These are phyloP conservation scores for Pseudozyma flocculosa DNA, from an alignment of 1,284 basidiomycete species.

Conservation along the genomic window DNA sequence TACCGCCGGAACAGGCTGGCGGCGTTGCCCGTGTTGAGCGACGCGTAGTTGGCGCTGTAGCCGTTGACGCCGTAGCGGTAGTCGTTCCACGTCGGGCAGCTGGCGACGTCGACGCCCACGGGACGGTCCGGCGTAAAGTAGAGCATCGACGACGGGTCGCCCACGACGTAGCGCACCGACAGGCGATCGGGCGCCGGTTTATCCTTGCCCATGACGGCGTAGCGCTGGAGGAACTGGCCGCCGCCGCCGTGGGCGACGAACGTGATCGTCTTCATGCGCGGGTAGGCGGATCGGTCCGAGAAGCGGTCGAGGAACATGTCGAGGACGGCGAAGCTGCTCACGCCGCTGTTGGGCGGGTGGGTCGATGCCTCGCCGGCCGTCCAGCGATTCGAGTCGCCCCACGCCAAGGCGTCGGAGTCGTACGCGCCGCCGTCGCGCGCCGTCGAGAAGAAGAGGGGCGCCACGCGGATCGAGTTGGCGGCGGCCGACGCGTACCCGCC, in stretches of 20 bases:
- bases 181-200: slow-evolving; percentile 13
- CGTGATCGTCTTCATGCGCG: slow-evolving; percentile 43
- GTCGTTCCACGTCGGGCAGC: slow-evolving; percentile 33
- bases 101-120: slow-evolving; percentile 10
- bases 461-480: slow-evolving; percentile 34
- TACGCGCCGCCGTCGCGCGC: slow-evolving; percentile 15
- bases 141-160: slow-evolving; percentile 37
- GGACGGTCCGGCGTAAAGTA: slow-evolving; percentile 49
- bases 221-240: slow-evolving; percentile 40
- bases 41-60: slow-evolving; percentile 14
- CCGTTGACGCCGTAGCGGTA: slow-evolving; percentile 37
- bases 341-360: slow-evolving; percentile 10
- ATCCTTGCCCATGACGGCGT: slow-evolving; percentile 29
- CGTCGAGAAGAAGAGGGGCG: slow-evolving; percentile 45
- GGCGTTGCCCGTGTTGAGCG: slow-evolving; percentile 1
- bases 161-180: slow-evolving; percentile 38
- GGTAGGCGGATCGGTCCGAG: slow-evolving; percentile 17
- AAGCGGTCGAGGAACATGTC: slow-evolving; percentile 29
- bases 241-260: slow-evolving; percentile 51
- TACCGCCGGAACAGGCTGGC: slow-evolving; percentile 28
- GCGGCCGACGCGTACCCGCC: slow-evolving; percentile 7
- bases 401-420: slow-evolving; percentile 19
- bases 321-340: slow-evolving; percentile 29
- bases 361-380: slow-evolving; percentile 27
- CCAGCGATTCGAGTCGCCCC: slow-evolving; percentile 48